Evolutionary conservation across 1,284 basidiomycete genomes (phyloP).

Genomic region (Irpex sp.): DNA sequence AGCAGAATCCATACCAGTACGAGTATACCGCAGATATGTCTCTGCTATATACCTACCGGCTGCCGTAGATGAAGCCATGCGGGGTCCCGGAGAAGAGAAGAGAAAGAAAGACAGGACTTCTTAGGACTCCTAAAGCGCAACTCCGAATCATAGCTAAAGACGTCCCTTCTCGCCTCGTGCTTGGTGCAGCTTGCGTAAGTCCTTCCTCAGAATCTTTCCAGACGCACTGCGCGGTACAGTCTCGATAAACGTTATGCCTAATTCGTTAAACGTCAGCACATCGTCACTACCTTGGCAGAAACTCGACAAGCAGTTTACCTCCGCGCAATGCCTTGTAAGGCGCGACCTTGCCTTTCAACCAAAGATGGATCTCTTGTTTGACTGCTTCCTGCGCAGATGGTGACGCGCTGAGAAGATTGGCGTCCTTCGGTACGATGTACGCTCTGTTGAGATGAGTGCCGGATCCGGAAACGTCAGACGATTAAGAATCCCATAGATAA

Average conservation of each 20-base stretch:
- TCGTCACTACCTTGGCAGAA: background rate
- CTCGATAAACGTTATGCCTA: conserved; percentile 12
- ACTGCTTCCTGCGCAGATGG: conserved; percentile 41
- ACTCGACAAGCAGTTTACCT: conserved; percentile 45
- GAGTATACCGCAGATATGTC: too few species aligned
- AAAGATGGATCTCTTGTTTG: conserved; percentile 61
- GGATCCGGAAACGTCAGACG: background rate
- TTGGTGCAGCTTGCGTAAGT: conserved; percentile 1
- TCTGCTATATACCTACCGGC: too few species aligned
- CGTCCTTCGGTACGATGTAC: conserved; percentile 68
- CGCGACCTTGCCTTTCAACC: conserved; percentile 72
- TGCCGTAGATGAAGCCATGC: too few species aligned
- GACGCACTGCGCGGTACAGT: conserved; percentile 13
- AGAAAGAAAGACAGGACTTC: too few species aligned
- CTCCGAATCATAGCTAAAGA: too few species aligned
- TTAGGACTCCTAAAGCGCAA: too few species aligned
- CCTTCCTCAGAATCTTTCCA: conserved; percentile 17
- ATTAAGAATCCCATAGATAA: background rate
- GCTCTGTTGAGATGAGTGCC: conserved; percentile 48
- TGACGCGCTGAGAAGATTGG: conserved; percentile 28
- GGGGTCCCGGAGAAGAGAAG: too few species aligned
- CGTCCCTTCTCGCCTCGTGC: too few species aligned
- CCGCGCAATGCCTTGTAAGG: conserved; percentile 75
- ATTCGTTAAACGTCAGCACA: background rate
- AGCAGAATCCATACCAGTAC: too few species aligned